These are phyloP conservation scores for Dactylis glomerata DNA, from an alignment of 176 grass and related monocot genomes.

Conservation along the genomic window DNA sequence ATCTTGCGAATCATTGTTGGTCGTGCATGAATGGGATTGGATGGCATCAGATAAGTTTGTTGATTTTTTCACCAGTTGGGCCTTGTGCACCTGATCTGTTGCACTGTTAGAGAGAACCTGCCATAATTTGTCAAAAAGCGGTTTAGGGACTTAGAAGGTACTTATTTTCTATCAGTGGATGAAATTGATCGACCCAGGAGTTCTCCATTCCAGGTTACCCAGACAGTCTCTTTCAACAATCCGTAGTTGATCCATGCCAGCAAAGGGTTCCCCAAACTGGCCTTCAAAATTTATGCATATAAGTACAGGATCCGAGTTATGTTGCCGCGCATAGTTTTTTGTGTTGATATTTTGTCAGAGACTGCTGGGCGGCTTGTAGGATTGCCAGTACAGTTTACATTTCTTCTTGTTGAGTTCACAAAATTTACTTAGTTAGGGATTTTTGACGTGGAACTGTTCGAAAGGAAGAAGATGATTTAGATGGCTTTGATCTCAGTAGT, in stretches of 20 bases:
- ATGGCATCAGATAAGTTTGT: neutral
- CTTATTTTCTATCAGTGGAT: slow-evolving; percentile 19
- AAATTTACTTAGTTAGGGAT: neutral
- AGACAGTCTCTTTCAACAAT: no score
- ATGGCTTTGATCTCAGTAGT: no score
- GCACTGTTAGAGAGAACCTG: neutral
- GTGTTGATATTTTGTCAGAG: neutral
- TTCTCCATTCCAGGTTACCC: no score
- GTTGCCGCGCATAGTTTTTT: no score
- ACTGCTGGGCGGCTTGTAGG: neutral
- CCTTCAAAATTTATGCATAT: no score
- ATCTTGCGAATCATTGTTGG: no score
- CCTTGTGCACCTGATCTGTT: slow-evolving; percentile 2
- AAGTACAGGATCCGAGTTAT: no score
- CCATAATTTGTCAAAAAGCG: neutral
- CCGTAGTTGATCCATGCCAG: no score
- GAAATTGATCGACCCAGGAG: no score
- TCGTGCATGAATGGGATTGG: no score
- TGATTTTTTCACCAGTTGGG: neutral
- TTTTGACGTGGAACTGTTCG: neutral
- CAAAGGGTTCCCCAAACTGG: no score
- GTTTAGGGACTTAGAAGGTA: neutral
- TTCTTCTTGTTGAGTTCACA: neutral
- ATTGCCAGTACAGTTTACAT: slow-evolving; percentile 5
- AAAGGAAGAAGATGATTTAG: no score